phyloP scores from a whole-genome alignment of 2,329 filamentous ascomycete genomes.

The Nigrospora osmanthi region DNA sequence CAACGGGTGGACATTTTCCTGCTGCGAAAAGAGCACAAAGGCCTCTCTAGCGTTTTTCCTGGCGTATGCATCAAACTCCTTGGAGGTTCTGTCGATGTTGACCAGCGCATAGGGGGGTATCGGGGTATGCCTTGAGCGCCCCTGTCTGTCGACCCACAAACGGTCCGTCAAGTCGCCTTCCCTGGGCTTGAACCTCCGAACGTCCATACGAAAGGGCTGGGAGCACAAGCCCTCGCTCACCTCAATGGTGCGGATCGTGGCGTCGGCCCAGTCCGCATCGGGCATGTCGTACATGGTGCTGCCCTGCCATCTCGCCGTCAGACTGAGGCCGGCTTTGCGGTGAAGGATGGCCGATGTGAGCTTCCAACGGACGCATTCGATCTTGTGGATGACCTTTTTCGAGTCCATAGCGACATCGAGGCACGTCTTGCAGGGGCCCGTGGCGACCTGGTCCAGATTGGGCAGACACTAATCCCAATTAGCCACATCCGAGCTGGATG shows the following conservation, averaged over 20 bases:
- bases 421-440: conserved; percentile 32
- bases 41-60: conserved; percentile 18
- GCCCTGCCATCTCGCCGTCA: conserved; percentile 35
- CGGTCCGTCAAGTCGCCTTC: conserved; percentile 29
- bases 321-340: conserved; percentile 32
- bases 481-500: neutral
- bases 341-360: conserved; percentile 31
- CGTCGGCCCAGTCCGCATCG: conserved; percentile 19
- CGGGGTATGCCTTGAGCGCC: conserved; percentile 14
- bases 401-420: conserved; percentile 26
- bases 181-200: conserved; percentile 31
- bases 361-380: conserved; percentile 35
- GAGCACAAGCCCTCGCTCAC: conserved; percentile 29
- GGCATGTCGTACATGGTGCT: conserved; percentile 31
- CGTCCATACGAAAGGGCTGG: conserved; percentile 26
- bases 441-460: conserved; percentile 16
- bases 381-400: conserved; percentile 37
- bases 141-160: conserved; percentile 26
- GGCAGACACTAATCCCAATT: conserved; percentile 25
- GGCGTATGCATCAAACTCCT: conserved; percentile 28
- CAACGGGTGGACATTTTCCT: conserved; percentile 19
- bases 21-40: conserved; percentile 19
- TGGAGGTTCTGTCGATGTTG: conserved; percentile 25
- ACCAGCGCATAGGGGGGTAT: conserved; percentile 32
- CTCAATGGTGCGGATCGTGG: conserved; percentile 22